phyloP scores from a whole-genome alignment of 2,329 filamentous ascomycete species.

The Ophiostoma australiae region DNA sequence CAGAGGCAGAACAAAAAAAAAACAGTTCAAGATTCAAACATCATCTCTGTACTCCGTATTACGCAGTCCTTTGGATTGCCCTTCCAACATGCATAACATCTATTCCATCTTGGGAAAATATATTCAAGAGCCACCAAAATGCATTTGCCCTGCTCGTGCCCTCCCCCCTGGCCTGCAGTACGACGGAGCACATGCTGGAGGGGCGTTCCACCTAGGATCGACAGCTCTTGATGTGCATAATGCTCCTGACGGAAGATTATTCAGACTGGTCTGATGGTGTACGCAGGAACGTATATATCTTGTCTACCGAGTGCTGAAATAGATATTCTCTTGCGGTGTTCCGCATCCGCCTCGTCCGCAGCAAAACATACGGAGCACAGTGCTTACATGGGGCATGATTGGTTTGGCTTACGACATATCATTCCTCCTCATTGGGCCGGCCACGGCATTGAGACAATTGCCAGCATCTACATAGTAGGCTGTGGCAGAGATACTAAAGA shows the following conservation, averaged over 20 bases:
- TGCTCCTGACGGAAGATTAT: conserved; percentile 7
- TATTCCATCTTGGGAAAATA: neutral
- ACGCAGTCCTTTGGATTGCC: neutral
- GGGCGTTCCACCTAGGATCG: conserved; percentile 6
- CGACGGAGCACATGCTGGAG: neutral
- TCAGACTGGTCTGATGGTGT: neutral
- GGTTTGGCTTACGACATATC: neutral
- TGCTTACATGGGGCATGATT: neutral
- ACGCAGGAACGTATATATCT: neutral
- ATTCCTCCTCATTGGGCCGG: neutral
- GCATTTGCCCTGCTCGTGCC: neutral
- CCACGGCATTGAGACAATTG: neutral
- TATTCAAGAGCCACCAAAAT: neutral
- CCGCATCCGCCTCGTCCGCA: neutral
- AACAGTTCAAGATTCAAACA: neutral
- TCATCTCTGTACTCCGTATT: neutral
- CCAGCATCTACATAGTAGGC: neutral
- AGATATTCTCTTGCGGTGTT: neutral
- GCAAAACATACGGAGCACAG: neutral
- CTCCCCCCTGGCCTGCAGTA: neutral
- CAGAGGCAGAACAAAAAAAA: neutral
- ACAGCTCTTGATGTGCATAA: neutral
- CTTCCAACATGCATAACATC: neutral
- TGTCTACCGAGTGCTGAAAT: neutral
- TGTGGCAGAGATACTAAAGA: neutral